Evolutionary conservation across 257 asterid genomes (phyloP).

Genomic region (Petunia axillaris): DNA sequence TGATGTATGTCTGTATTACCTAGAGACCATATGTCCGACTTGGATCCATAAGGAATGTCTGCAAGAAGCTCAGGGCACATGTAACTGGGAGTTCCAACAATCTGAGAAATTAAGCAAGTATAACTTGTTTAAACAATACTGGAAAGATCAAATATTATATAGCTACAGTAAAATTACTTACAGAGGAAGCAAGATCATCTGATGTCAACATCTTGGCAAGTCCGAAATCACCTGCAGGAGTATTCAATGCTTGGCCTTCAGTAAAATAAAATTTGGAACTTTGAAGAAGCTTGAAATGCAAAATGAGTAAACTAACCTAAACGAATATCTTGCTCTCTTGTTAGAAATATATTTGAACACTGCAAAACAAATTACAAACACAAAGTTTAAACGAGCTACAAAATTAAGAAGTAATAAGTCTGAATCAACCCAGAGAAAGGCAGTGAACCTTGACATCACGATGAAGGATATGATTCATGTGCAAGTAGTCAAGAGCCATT

Average conservation of each 20-base stretch:
- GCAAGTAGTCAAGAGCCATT: constrained; percentile 90
- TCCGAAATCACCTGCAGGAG: constrained; percentile 84
- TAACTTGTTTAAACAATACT: constrained; percentile 25
- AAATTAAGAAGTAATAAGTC: constrained; percentile 21
- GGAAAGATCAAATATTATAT: constrained; percentile 20
- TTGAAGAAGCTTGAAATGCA: neutral
- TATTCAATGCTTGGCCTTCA: neutral
- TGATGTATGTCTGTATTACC: constrained; percentile 49
- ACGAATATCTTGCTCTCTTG: constrained; percentile 83
- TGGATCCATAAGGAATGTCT: constrained; percentile 91
- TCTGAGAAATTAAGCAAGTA: constrained; percentile 47
- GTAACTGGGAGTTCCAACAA: constrained; percentile 96
- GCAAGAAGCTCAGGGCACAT: constrained; percentile 99
- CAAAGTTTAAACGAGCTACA: constrained; percentile 5
- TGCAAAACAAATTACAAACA: constrained; percentile 44
- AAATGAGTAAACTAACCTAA: constrained; percentile 61
- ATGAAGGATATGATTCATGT: constrained; percentile 83
- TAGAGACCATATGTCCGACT: constrained; percentile 94
- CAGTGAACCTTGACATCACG: constrained; percentile 85
- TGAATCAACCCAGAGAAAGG: constrained; percentile 25
- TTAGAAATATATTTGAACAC: constrained; percentile 93
- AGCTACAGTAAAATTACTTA: constrained; percentile 42
- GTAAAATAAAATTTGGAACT: constrained; percentile 4
- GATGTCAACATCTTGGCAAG: constrained; percentile 88
- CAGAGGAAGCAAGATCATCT: constrained; percentile 94